A percentile compares a stretch with the other conserved stretches of the same genome.
Evolutionary conservation across 2,329 filamentous ascomycete species (phyloP).

Genomic region (Clathrospora elynae): DNA sequence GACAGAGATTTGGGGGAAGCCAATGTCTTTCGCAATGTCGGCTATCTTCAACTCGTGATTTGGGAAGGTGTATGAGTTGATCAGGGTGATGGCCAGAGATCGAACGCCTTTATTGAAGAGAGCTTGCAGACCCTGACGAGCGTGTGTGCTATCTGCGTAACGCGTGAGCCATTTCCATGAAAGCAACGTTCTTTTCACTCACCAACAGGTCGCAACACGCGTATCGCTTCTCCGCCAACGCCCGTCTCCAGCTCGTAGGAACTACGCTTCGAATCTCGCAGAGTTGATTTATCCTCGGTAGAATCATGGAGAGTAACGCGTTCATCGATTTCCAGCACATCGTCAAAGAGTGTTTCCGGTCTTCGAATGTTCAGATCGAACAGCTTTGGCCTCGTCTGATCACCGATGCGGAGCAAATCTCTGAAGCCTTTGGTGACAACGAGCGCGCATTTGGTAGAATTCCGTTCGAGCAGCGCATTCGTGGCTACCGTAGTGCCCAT

Average conservation of each 20-base stretch:
- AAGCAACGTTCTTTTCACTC: no score
- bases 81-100: slow-evolving; percentile 45
- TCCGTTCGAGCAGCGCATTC: slow-evolving; percentile 32
- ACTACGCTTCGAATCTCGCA: slow-evolving; percentile 7
- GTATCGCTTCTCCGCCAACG: slow-evolving; percentile 23
- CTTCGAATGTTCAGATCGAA: slow-evolving; percentile 32
- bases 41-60: slow-evolving; percentile 37
- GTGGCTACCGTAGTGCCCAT: slow-evolving; percentile 35
- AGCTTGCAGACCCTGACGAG: slow-evolving; percentile 18
- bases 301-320: slow-evolving; percentile 31
- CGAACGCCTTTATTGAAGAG: slow-evolving; percentile 44
- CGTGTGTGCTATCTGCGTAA: slow-evolving; percentile 2
- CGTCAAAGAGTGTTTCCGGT: slow-evolving; percentile 24
- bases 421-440: slow-evolving; percentile 28
- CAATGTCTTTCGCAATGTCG: slow-evolving; percentile 34
- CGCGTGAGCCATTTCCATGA: no score
- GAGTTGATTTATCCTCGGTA: slow-evolving; percentile 20
- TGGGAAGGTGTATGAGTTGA: slow-evolving; percentile 43
- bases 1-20: slow-evolving; percentile 36
- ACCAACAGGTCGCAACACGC: slow-evolving; percentile 13
- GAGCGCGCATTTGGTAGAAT: slow-evolving; percentile 17
- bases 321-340: slow-evolving; percentile 31
- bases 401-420: slow-evolving; percentile 31
- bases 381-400: slow-evolving; percentile 31
- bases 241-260: slow-evolving; percentile 17